Percentiles rank a stretch among this genome's conserved stretches.
phyloP scores from a whole-genome alignment of 768 basidiomycete species.

The Pulveroboletus sp. region DNA sequence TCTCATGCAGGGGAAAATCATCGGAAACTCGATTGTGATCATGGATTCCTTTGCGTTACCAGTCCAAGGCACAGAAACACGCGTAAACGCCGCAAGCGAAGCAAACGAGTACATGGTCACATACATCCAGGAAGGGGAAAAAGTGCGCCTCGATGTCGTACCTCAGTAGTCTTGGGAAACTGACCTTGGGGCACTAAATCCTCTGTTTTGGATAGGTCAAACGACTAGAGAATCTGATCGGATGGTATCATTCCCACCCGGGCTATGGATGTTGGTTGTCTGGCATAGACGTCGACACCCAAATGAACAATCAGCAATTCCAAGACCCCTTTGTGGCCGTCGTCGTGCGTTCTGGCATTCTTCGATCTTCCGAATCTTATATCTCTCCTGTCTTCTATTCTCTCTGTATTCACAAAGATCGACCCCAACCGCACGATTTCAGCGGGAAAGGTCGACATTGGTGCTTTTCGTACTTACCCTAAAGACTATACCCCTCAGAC shows the following conservation, averaged over 20 bases:
- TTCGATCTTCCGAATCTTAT: not conserved
- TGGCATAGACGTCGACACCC: slow-evolving; percentile 97
- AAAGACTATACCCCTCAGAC: slow-evolving; percentile 87
- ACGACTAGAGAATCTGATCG: slow-evolving; percentile 80
- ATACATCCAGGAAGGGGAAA: slow-evolving; percentile 76
- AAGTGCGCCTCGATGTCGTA: slow-evolving; percentile 42
- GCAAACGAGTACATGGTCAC: slow-evolving; percentile 99
- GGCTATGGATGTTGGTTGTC: slow-evolving; percentile 99
- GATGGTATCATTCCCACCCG: slow-evolving; percentile 99
- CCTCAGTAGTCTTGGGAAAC: not conserved
- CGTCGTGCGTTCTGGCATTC: slow-evolving; percentile 54
- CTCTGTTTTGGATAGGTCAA: slow-evolving; percentile 52
- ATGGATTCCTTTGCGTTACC: slow-evolving; percentile 97
- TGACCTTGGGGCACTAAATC: not conserved
- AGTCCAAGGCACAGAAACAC: slow-evolving; percentile 96
- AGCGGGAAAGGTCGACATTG: slow-evolving; percentile 97
- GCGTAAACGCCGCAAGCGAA: slow-evolving; percentile 93
- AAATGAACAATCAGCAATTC: slow-evolving; percentile 90
- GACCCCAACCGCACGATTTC: slow-evolving; percentile 98
- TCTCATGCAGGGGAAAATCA: slow-evolving; percentile 95
- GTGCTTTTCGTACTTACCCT: slow-evolving; percentile 97
- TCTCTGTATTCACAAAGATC: slow-evolving; percentile 47
- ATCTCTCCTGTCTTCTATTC: not conserved
- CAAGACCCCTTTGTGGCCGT: slow-evolving; percentile 97
- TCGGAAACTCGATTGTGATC: slow-evolving; percentile 72